A percentile compares a stretch with the other conserved stretches of the same genome.
Conservation (phyloP, 2,329 filamentous ascomycete genomes). For the Zymoseptoria tritici region DNA sequence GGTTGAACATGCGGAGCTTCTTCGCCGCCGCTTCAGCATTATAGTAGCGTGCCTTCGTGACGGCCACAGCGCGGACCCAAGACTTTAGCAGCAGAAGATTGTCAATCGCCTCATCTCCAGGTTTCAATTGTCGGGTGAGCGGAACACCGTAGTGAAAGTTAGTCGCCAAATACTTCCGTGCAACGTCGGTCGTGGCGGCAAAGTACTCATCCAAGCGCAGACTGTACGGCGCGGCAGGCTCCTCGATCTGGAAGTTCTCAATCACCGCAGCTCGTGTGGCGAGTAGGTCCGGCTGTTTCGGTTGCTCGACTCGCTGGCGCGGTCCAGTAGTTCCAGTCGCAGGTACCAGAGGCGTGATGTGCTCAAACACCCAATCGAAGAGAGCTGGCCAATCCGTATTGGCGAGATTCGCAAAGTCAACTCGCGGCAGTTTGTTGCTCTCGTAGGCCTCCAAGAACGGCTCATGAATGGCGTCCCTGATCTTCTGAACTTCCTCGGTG, state of each 20-base stretch:
- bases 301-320: conserved; percentile 30
- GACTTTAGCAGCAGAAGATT: conserved; percentile 31
- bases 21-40: conserved; percentile 32
- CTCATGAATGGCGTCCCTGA: conserved; percentile 58
- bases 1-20: conserved; percentile 33
- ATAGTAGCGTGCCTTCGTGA: conserved; percentile 36
- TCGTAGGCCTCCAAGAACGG: conserved; percentile 61
- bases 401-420: conserved; percentile 57
- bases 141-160: conserved; percentile 11
- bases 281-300: conserved; percentile 25
- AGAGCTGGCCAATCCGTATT: conserved; percentile 62
- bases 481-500: conserved; percentile 33
- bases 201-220: conserved; percentile 16
- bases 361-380: conserved; percentile 55
- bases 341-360: conserved; percentile 8
- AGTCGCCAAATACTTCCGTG: conserved; percentile 14
- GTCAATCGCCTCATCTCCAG: conserved; percentile 11
- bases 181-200: conserved; percentile 12
- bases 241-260: conserved; percentile 10
- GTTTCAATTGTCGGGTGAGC: conserved; percentile 7
- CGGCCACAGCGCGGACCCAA: conserved; percentile 40
- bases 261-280: conserved; percentile 9
- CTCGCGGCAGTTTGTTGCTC: conserved; percentile 49
- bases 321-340: not conserved
- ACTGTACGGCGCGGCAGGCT: conserved; percentile 7